Conservation (phyloP, 495 filamentous ascomycete genomes). For the Venustampulla echinocandica region DNA sequence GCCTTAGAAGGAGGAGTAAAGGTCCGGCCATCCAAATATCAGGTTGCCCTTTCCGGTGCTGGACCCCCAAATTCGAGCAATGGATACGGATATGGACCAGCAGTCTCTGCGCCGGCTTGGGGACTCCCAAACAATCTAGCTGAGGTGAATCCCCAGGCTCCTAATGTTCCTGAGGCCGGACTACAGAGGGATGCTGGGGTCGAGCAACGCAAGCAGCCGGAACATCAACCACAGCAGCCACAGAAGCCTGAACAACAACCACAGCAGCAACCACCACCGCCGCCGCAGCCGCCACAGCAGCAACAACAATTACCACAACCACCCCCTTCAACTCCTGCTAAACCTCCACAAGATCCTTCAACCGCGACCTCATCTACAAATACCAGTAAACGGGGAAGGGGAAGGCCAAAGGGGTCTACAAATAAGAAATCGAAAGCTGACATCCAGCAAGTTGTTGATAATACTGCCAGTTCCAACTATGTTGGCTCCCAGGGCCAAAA, state of each 20-base stretch:
- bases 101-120: conserved; percentile 21
- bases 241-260: not conserved
- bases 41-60: not conserved
- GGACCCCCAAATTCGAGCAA: conserved; percentile 19
- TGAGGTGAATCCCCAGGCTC: conserved; percentile 14
- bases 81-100: conserved; percentile 22
- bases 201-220: conserved; percentile 6
- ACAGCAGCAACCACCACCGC: not conserved
- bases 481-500: conserved; percentile 3
- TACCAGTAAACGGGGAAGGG: conserved; percentile 16
- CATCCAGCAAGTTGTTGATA: conserved; percentile 4
- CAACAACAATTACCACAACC: not conserved
- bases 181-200: conserved; percentile 6
- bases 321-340: conserved; percentile 6
- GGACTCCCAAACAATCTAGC: conserved; percentile 18
- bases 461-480: not conserved
- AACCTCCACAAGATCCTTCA: conserved; percentile 3
- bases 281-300: not conserved
- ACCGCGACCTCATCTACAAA: conserved; percentile 8
- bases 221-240: not conserved
- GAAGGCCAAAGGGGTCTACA: conserved; percentile 23
- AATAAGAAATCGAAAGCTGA: conserved; percentile 16
- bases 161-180: conserved; percentile 8
- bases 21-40: conserved; percentile 5
- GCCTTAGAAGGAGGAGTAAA: conserved; percentile 21